A percentile compares a stretch with the other conserved stretches of the same genome.
phyloP scores from a whole-genome alignment of 2,329 filamentous ascomycete genomes.

The Incumbomyces delicatus region DNA sequence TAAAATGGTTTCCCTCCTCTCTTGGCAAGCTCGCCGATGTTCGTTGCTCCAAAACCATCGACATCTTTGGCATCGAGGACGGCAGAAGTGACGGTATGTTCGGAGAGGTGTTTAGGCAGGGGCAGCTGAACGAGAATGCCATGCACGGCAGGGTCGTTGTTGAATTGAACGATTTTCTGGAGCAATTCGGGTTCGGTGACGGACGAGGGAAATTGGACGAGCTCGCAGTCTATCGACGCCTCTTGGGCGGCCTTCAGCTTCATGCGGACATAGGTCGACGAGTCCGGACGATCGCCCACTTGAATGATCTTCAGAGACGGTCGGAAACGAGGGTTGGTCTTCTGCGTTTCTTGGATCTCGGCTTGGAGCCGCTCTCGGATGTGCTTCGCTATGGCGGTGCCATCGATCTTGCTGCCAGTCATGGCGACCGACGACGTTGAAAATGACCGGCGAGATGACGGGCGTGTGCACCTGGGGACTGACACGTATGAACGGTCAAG shows the following conservation, averaged over 20 bases:
- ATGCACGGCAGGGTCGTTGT: constrained; percentile 77
- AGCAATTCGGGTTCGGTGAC: constrained; percentile 79
- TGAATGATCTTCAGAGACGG: constrained; percentile 92
- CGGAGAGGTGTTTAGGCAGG: constrained; percentile 77
- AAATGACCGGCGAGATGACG: not conserved
- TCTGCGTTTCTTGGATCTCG: constrained; percentile 74
- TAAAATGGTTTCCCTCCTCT: constrained; percentile 82
- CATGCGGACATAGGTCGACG: constrained; percentile 98
- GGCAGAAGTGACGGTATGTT: constrained; percentile 80
- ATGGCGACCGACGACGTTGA: constrained; percentile 43
- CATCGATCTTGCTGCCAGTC: constrained; percentile 87
- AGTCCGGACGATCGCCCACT: constrained; percentile 90
- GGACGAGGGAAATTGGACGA: constrained; percentile 72
- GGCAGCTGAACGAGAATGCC: constrained; percentile 92
- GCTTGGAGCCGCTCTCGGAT: constrained; percentile 73
- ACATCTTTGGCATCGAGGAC: constrained; percentile 95
- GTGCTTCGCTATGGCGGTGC: constrained; percentile 83
- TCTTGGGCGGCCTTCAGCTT: constrained; percentile 95
- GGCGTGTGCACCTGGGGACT: too few species aligned
- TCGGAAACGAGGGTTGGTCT: constrained; percentile 74
- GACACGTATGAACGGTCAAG: too few species aligned
- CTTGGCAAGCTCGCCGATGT: constrained; percentile 96
- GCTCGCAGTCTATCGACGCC: constrained; percentile 82
- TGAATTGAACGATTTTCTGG: constrained; percentile 68
- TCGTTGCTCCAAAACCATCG: constrained; percentile 86